Conservation (phyloP, 768 basidiomycete genomes). For the Termitomyces sp. region DNA sequence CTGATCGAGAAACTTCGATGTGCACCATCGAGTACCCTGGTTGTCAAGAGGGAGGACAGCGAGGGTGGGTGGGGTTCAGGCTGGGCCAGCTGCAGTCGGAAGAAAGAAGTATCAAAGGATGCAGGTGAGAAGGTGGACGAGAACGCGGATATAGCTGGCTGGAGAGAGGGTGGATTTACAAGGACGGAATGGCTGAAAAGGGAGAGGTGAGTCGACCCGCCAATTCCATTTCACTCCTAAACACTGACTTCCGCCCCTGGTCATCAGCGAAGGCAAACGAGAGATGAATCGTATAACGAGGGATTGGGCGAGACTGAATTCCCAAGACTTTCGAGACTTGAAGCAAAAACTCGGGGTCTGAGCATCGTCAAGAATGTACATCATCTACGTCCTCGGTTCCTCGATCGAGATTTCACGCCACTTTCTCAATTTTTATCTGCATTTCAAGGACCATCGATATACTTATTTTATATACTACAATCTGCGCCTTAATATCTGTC, state of each 20-base stretch:
- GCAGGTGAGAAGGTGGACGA: slow-evolving; percentile 25
- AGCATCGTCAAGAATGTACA: slow-evolving; percentile 5
- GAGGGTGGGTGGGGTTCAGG: slow-evolving; percentile 32
- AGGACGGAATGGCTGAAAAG: slow-evolving; percentile 56
- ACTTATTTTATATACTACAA: slow-evolving; percentile 1
- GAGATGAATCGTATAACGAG: slow-evolving; percentile 48
- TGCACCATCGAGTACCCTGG: slow-evolving; percentile 27
- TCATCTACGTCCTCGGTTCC: neutral
- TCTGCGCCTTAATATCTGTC: slow-evolving; percentile 7
- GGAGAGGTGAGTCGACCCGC: slow-evolving; percentile 37
- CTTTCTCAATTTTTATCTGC: slow-evolving; percentile 2
- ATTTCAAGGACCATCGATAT: slow-evolving; percentile 8
- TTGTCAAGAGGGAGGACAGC: slow-evolving; percentile 37
- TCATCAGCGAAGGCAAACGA: slow-evolving; percentile 44
- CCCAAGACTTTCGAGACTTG: slow-evolving; percentile 48
- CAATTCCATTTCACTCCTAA: slow-evolving; percentile 2
- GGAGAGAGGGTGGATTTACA: slow-evolving; percentile 47
- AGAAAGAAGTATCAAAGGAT: slow-evolving; percentile 30
- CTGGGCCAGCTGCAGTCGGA: slow-evolving; percentile 25
- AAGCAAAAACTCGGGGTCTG: slow-evolving; percentile 55
- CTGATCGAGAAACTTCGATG: slow-evolving; percentile 44
- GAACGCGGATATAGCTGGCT: slow-evolving; percentile 35
- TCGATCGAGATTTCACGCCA: neutral
- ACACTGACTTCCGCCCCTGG: slow-evolving; percentile 7
- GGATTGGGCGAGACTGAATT: slow-evolving; percentile 43